A percentile compares a stretch with the other conserved stretches of the same genome.
Evolutionary conservation across 441 rosid species (phyloP).

Genomic region (Populus hybrid): DNA sequence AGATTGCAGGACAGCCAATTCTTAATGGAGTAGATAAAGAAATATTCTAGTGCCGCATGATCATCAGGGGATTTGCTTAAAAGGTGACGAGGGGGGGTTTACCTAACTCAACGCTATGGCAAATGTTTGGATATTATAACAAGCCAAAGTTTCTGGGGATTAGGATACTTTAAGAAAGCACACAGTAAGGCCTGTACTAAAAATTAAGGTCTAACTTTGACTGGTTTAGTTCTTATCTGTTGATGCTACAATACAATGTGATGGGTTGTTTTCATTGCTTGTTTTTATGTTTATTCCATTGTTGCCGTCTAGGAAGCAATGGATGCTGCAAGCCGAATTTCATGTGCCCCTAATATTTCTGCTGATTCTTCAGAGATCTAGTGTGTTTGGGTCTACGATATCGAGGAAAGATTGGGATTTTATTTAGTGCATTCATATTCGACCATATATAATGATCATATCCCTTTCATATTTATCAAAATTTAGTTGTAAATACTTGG

Average conservation of each 20-base stretch:
- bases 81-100: constrained; percentile 11
- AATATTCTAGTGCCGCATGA: background rate
- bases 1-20: background rate
- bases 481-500: background rate
- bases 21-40: background rate
- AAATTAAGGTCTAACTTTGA: constrained; percentile 13
- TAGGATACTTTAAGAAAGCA: constrained; percentile 33
- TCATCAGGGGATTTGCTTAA: constrained; percentile 16
- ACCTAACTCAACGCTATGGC: constrained; percentile 6
- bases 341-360: background rate
- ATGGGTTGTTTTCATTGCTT: no score
- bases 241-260: background rate
- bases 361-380: background rate
- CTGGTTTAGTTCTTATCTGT: background rate
- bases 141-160: constrained; percentile 37
- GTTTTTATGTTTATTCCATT: background rate
- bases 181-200: constrained; percentile 21
- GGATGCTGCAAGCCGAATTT: background rate
- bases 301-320: background rate
- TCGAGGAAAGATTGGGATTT: background rate
- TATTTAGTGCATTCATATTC: background rate
- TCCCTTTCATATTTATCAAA: no score
- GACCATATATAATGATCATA: no score
- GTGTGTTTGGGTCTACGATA: background rate
- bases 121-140: constrained; percentile 8